Base-by-base conservation (phyloP, 2,329 filamentous ascomycete genomes). In the Dactylonectria estremocensis region DNA sequence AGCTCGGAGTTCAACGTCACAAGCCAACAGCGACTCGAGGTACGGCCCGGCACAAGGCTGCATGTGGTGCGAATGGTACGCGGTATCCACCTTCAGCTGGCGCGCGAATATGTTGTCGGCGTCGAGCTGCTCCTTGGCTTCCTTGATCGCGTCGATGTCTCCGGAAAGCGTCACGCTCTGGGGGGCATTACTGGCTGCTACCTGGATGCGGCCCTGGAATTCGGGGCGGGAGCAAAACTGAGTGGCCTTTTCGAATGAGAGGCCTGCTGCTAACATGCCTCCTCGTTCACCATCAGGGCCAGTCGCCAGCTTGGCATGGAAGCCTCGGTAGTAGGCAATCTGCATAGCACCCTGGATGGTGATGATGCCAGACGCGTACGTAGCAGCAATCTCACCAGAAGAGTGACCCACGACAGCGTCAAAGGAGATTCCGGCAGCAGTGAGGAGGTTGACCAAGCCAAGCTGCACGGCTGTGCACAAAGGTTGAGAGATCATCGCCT, bases 301-400 rank as follows among this genome's bases (percentile, higher is more conserved):
- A 48, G 22, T 43, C 1, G 61, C 62, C 5, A 64, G 61, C 16
- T 68, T 54, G 9, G 66, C 55, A 16, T 65, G 52, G 40, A 54
- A 52, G 0, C 65, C 65, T 18, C 65, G 60, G 45, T 70, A 76
- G 62, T 74, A 78, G 3, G 76, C 72, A 22, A 77, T 70, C 10
- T 57, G 45, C 37, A 77, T 72, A 2, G 77, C 77, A 33, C 72
- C 69, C 11, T 74, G 50, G 46, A 52, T 53, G n/a, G 45, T 66
- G 22, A 88, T 62, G 20, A 81, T 75, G 0, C 85, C 85, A 0
- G 83, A 81, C 0, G 85, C 84, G 67, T 86, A 88, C 0, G 83
- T 86, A 0, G 85, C 85, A 1, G 76, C 84, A 22, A 87, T 86
- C 67, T 87, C 85, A 1, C 85, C 85, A 0, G 81, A 83, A 0